phyloP scores from a whole-genome alignment of 2,329 filamentous ascomycete species.

The Penicillium sp. region DNA sequence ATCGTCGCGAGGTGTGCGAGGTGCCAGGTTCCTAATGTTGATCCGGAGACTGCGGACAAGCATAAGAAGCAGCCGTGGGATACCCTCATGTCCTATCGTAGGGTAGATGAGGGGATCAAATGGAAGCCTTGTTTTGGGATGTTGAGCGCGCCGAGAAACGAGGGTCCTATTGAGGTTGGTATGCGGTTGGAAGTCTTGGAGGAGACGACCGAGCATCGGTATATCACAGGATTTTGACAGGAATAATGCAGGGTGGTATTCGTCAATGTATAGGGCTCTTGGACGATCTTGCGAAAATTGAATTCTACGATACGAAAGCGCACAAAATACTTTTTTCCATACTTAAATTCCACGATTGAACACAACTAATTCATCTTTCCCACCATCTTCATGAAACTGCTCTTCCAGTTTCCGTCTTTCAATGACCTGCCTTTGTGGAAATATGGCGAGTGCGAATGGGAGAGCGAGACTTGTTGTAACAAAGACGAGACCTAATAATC shows the following conservation, averaged over 20 bases:
- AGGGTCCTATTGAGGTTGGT: slow-evolving; percentile 61
- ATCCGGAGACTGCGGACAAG: slow-evolving; percentile 64
- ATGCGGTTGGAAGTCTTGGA: slow-evolving; percentile 62
- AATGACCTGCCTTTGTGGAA: not conserved
- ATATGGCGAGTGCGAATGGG: not conserved
- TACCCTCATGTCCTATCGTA: slow-evolving; percentile 62
- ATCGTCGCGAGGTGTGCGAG: slow-evolving; percentile 63
- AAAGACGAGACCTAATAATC: not conserved
- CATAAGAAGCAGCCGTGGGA: slow-evolving; percentile 66
- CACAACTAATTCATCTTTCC: not conserved
- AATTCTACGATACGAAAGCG: too few relatives aligned
- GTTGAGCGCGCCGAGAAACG: slow-evolving; percentile 62
- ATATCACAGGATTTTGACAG: slow-evolving; percentile 47
- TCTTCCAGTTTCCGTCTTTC: not conserved
- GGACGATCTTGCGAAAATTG: too few relatives aligned
- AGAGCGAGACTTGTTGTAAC: not conserved
- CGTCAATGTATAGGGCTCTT: too few relatives aligned
- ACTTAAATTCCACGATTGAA: not conserved
- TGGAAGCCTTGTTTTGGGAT: slow-evolving; percentile 71
- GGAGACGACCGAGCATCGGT: slow-evolving; percentile 62
- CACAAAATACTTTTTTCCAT: too few relatives aligned
- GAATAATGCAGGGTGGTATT: too few relatives aligned
- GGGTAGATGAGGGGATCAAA: slow-evolving; percentile 64
- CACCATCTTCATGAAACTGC: not conserved
- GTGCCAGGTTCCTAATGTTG: slow-evolving; percentile 68